A percentile compares a stretch with the other conserved stretches of the same genome.
phyloP scores from a whole-genome alignment of 164 flowering plant species.

The Aristolochia fimbriata region DNA sequence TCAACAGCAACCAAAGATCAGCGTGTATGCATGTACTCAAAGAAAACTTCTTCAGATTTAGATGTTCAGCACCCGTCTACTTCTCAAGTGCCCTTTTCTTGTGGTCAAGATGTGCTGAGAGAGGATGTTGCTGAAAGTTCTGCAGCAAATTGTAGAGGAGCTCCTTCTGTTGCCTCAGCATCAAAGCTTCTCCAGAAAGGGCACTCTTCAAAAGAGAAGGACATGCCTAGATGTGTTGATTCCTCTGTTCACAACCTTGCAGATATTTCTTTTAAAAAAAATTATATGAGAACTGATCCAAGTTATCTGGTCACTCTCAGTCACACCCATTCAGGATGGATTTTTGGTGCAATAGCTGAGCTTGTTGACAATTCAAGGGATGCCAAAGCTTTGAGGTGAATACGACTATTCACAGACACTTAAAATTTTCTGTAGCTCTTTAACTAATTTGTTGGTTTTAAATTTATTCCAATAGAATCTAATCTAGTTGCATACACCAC shows the following conservation, averaged over 20 bases:
- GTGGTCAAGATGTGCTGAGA: not conserved
- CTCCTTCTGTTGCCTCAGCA: slow-evolving; percentile 1
- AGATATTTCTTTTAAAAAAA: slow-evolving; percentile 15
- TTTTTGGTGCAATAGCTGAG: slow-evolving; percentile 63
- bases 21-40: too few species aligned
- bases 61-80: not conserved
- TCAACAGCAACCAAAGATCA: too few species aligned
- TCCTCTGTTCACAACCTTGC: not conserved
- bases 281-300: slow-evolving; percentile 27
- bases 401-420: not conserved
- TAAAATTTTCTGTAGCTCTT: not conserved
- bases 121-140: slow-evolving; percentile 1
- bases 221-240: not conserved
- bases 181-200: not conserved
- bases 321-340: slow-evolving; percentile 49
- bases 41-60: too few species aligned
- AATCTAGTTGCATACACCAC: not conserved
- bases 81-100: not conserved
- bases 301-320: slow-evolving; percentile 39
- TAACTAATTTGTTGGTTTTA: not conserved
- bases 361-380: slow-evolving; percentile 60
- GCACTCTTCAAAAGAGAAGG: not conserved
- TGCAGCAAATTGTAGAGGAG: not conserved
- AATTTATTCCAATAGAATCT: not conserved
- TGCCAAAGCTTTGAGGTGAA: slow-evolving; percentile 41